phyloP scores from a whole-genome alignment of 495 filamentous ascomycete genomes.

The Choiromyces venosus region DNA sequence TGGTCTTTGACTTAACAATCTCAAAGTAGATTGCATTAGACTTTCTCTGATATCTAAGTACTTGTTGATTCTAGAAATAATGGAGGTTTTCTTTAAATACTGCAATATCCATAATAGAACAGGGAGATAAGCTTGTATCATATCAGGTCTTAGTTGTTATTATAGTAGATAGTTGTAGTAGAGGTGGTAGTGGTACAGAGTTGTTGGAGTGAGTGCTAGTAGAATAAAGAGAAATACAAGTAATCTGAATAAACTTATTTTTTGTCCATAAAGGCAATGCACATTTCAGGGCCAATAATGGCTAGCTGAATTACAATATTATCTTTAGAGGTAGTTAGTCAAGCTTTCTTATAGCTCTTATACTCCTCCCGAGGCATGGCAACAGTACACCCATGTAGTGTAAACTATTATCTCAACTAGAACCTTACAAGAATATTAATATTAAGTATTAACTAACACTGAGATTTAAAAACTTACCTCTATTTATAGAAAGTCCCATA shows the following conservation, averaged over 20 bases:
- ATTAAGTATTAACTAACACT: too few relatives aligned
- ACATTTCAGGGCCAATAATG: slow-evolving; percentile 10
- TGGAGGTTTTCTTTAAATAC: not conserved
- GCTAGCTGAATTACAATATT: not conserved
- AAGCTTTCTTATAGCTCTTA: too few relatives aligned
- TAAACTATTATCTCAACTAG: not conserved
- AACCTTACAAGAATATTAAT: not conserved
- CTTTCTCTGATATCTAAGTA: not conserved
- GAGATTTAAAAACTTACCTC: too few relatives aligned
- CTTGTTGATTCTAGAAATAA: not conserved
- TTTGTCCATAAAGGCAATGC: slow-evolving; percentile 3
- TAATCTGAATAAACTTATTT: not conserved
- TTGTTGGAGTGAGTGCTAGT: not conserved
- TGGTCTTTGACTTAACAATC: not conserved
- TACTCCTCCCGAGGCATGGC: not conserved
- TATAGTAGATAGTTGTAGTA: slow-evolving; percentile 2
- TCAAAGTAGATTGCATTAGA: too few relatives aligned
- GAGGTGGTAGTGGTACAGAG: too few relatives aligned
- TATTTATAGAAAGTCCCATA: not conserved
- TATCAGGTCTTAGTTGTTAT: not conserved
- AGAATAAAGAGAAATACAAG: not conserved
- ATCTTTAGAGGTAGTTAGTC: too few relatives aligned
- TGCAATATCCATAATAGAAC: not conserved
- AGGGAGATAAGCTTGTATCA: not conserved
- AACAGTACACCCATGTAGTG: not conserved